phyloP scores from a whole-genome alignment of 495 filamentous ascomycete genomes.

The Podospora australis region DNA sequence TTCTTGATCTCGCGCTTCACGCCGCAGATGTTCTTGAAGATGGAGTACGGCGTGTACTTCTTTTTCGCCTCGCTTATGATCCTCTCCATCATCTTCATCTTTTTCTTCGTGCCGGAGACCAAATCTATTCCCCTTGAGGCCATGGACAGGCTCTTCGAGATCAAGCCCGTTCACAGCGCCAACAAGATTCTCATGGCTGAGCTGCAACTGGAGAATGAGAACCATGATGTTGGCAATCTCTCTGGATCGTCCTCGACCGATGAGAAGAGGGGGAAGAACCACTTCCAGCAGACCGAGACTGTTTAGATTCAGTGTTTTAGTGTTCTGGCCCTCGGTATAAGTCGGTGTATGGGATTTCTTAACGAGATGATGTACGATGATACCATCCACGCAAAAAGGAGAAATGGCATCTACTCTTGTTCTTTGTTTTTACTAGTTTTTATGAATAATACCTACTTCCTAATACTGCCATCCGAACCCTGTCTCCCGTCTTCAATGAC shows the following conservation, averaged over 20 bases:
- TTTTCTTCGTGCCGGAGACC: conserved; percentile 46
- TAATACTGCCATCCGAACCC: too few species aligned
- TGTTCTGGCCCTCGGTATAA: too few species aligned
- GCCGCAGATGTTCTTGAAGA: conserved; percentile 65
- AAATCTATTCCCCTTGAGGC: conserved; percentile 46
- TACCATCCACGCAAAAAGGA: too few species aligned
- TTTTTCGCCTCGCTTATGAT: conserved; percentile 72
- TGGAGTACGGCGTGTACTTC: conserved; percentile 71
- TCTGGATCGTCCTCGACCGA: conserved; percentile 14
- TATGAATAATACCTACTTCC: too few species aligned
- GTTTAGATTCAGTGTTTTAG: too few species aligned
- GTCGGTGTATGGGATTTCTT: too few species aligned
- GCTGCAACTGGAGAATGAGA: conserved; percentile 43
- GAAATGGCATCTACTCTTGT: too few species aligned
- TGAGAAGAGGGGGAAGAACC: conserved; percentile 16
- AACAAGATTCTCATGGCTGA: conserved; percentile 45
- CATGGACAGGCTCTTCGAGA: conserved; percentile 55
- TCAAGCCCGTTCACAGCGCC: conserved; percentile 48
- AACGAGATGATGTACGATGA: too few species aligned
- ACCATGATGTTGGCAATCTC: conserved; percentile 42
- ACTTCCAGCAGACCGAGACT: conserved; percentile 24
- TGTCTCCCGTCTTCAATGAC: too few species aligned
- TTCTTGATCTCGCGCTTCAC: conserved; percentile 69
- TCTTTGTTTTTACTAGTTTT: too few species aligned
- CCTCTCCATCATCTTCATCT: conserved; percentile 57